Conservation (phyloP, 2,329 filamentous ascomycete genomes). For the Beauveria bassiana region DNA sequence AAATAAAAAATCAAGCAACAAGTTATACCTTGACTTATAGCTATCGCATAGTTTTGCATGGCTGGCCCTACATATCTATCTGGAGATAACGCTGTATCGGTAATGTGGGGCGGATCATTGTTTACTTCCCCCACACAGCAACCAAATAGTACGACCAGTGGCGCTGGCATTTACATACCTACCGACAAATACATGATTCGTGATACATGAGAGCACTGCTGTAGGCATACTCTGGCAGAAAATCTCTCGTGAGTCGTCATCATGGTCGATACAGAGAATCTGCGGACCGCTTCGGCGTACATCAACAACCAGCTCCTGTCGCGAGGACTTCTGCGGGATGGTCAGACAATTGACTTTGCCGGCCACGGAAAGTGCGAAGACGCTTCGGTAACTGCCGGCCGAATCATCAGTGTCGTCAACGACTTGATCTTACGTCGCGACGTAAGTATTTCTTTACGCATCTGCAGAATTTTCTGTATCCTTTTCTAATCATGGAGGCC, state of each 20-base stretch:
- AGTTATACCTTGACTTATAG: not conserved
- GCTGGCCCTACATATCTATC: not conserved
- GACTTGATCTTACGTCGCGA: slow-evolving; percentile 87
- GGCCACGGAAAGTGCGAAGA: slow-evolving; percentile 55
- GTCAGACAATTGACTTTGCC: slow-evolving; percentile 75
- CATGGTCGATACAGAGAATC: slow-evolving; percentile 53
- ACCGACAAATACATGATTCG: not conserved
- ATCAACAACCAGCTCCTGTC: slow-evolving; percentile 67
- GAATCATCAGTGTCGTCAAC: slow-evolving; percentile 88
- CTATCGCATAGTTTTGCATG: not conserved
- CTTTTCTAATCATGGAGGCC: slow-evolving; percentile 7
- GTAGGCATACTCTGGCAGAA: not conserved
- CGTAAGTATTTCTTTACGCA: slow-evolving; percentile 41
- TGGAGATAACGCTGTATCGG: slow-evolving; percentile 15
- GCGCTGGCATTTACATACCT: not conserved
- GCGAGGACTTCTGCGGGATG: slow-evolving; percentile 57
- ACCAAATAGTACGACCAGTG: slow-evolving; percentile 19
- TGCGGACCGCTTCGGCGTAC: slow-evolving; percentile 60
- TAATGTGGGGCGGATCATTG: slow-evolving; percentile 22
- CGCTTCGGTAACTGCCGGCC: slow-evolving; percentile 60
- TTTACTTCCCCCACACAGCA: slow-evolving; percentile 33
- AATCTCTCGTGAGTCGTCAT: slow-evolving; percentile 12
- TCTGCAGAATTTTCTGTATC: not conserved
- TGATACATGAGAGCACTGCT: not conserved
- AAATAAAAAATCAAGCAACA: not conserved